These are phyloP conservation scores for Aureobasidium namibiae DNA, from an alignment of 2,329 filamentous ascomycete genomes.

Conservation along the genomic window DNA sequence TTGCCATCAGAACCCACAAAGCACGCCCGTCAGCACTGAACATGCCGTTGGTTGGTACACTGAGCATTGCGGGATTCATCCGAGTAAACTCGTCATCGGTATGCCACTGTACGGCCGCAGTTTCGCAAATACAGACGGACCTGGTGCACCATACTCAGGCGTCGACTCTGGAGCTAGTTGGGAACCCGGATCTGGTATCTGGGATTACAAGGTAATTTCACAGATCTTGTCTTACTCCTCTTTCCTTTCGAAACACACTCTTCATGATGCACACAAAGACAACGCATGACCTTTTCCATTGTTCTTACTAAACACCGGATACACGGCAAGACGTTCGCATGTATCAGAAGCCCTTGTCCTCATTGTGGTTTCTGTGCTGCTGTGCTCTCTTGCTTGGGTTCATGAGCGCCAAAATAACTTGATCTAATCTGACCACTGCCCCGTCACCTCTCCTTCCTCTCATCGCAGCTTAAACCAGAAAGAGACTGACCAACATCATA, in stretches of 20 bases:
- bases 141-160: constrained; percentile 60
- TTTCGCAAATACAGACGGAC: constrained; percentile 70
- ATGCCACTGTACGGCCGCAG: constrained; percentile 89
- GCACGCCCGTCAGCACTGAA: constrained; percentile 72
- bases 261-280: constrained; percentile 12
- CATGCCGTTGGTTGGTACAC: constrained; percentile 65
- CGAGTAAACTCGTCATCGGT: constrained; percentile 73
- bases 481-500: constrained; percentile 11
- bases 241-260: background rate
- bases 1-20: constrained; percentile 46
- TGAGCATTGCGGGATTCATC: constrained; percentile 50
- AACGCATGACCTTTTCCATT: constrained; percentile 7
- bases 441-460: background rate
- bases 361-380: background rate
- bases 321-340: background rate
- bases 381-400: background rate
- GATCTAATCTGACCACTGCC: constrained; percentile 31
- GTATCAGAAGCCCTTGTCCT: background rate
- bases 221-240: background rate
- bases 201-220: constrained; percentile 64
- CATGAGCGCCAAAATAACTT: constrained; percentile 23
- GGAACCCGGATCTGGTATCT: constrained; percentile 62
- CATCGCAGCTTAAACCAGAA: background rate
- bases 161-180: constrained; percentile 66
- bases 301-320: constrained; percentile 12